These are phyloP conservation scores for Phyllosticta paracitricarpa DNA, from an alignment of 2,329 filamentous ascomycete genomes.

Conservation along the genomic window DNA sequence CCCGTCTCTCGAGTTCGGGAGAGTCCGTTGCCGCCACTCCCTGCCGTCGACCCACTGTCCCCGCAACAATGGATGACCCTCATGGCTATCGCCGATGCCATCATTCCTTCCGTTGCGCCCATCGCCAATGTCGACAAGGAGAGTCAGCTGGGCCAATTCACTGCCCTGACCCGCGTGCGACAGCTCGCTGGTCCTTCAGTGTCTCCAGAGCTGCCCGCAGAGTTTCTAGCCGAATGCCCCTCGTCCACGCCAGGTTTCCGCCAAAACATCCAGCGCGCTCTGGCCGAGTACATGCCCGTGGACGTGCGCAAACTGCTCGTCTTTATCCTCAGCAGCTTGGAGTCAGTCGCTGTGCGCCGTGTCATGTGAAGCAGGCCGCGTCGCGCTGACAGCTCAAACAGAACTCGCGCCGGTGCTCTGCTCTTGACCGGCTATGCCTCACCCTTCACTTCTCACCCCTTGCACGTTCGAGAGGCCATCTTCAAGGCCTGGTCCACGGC, in stretches of 20 bases:
- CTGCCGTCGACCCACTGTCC: conserved; percentile 39
- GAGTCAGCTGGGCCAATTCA: conserved; percentile 41
- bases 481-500: conserved; percentile 53
- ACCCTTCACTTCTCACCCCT: conserved; percentile 51
- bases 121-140: conserved; percentile 25
- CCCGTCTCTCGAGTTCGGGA: neutral
- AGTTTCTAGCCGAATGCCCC: conserved; percentile 45
- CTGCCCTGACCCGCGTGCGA: conserved; percentile 29
- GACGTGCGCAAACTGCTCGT: conserved; percentile 40
- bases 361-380: conserved; percentile 4
- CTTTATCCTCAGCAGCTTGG: conserved; percentile 43
- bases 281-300: conserved; percentile 40
- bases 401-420: conserved; percentile 52
- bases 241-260: conserved; percentile 45
- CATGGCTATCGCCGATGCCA: conserved; percentile 46
- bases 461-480: conserved; percentile 51
- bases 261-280: conserved; percentile 37
- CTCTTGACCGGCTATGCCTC: conserved; percentile 58
- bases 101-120: conserved; percentile 49
- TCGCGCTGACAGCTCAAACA: conserved; percentile 24
- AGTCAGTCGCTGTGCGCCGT: conserved; percentile 29
- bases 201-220: conserved; percentile 18
- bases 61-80: conserved; percentile 50
- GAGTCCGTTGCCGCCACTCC: conserved; percentile 36
- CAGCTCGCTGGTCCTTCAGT: conserved; percentile 29